A percentile compares a stretch with the other conserved stretches of the same genome.
phyloP scores from a whole-genome alignment of 768 basidiomycete species.

The Mycena galopus region DNA sequence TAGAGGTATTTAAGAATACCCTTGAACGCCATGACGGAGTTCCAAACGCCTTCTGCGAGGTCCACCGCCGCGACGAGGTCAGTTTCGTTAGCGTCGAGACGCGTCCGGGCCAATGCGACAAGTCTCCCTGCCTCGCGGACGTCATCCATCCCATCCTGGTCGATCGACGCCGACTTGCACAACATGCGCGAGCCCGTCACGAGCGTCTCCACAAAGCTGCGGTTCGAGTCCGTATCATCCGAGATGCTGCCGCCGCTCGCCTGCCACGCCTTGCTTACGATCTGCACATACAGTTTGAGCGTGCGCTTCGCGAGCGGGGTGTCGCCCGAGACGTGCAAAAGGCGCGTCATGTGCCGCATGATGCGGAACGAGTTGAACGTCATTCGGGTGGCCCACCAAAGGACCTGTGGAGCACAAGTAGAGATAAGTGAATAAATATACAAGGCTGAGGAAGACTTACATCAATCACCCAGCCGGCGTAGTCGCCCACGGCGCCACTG shows the following conservation, averaged over 20 bases:
- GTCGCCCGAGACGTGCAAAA: conserved; percentile 75
- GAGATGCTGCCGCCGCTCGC: conserved; percentile 57
- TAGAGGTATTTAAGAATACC: conserved; percentile 55
- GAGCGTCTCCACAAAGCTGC: conserved; percentile 81
- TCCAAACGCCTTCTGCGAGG: conserved; percentile 81
- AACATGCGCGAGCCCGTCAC: conserved; percentile 85
- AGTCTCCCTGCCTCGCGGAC: conserved; percentile 72
- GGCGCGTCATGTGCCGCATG: conserved; percentile 85
- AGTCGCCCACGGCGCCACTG: conserved; percentile 70
- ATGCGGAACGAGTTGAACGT: conserved; percentile 94
- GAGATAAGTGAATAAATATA: background rate
- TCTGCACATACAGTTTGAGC: conserved; percentile 84
- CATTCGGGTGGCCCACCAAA: conserved; percentile 95
- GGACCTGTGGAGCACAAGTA: conserved; percentile 61
- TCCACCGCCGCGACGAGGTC: conserved; percentile 71
- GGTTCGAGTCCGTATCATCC: conserved; percentile 74
- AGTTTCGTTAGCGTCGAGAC: conserved; percentile 63
- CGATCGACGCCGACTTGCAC: conserved; percentile 60
- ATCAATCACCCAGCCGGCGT: conserved; percentile 85
- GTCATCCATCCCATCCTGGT: conserved; percentile 62
- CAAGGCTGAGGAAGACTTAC: conserved; percentile 58
- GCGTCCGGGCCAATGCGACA: conserved; percentile 70
- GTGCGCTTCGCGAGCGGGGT: conserved; percentile 77
- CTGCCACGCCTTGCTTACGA: conserved; percentile 87
- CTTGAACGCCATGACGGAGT: conserved; percentile 75